Base-by-base conservation (phyloP, 352 stramenopile genomes). In the Phytophthora citrophthora region DNA sequence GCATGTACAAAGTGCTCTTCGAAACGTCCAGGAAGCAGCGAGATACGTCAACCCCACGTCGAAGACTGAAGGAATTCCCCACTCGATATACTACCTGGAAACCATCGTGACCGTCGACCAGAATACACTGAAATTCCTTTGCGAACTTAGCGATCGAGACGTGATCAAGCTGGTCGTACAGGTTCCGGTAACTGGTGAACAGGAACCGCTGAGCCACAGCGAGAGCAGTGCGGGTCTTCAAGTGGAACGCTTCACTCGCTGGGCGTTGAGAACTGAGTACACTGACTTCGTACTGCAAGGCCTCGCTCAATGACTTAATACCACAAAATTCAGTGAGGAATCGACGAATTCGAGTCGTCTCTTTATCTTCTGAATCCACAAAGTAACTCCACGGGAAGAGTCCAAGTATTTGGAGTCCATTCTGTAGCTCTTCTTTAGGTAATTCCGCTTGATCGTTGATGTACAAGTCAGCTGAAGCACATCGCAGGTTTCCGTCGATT, bases 371-470 rank as follows among this genome's bases (percentile, higher is more conserved):
- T 48, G 29, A 54, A 32, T 31, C 44, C 2, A 81, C 48, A 24
- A 91, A 89, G 27, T 78, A 81, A 13, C 64, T 63, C 72, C 64
- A 88, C 0, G 70, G 48, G 50, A 85, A 93, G 4, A 93, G 59
- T n/a, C 70, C 64, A 51, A 91, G 61, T n/a, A 90, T 36, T 15
- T 52, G 49, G 0, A 93, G 15, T 41, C 66, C 29, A 31, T 11
- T 65, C 59, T 66, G 54, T 3, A 89, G 50, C 6, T 74, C 76
- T 46, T 64, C 40, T 4, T 73, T 64, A 1, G 50, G 52, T 23
- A 92, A 57, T 18, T 86, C 76, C 12, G 38, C 46, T 65, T 92
- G 83, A 46, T 94, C 83, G 47, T 94, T 91, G 10, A 93, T 26
- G 45, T 84, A 91, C 49, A 91, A 36, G 12, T 89, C 70, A 24